phyloP scores from a whole-genome alignment of 768 basidiomycete genomes.

The Peribolospora kevripleyi region DNA sequence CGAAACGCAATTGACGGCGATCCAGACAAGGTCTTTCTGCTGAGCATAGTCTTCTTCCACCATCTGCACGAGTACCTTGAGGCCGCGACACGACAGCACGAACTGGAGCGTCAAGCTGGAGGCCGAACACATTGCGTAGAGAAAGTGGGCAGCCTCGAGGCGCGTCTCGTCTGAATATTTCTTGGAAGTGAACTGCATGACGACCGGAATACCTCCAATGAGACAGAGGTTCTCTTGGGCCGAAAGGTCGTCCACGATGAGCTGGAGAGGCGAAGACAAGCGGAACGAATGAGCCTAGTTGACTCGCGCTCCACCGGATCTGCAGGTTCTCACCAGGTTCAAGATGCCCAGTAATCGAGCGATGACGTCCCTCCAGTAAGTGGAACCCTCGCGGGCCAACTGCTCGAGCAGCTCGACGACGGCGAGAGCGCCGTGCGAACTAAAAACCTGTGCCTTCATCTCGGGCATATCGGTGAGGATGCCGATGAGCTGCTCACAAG shows the following conservation, averaged over 20 bases:
- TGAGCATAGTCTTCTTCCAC: constrained; percentile 85
- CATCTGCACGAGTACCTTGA: constrained; percentile 81
- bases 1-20: constrained; percentile 79
- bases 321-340: constrained; percentile 39
- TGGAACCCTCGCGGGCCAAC: constrained; percentile 16
- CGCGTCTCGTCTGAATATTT: constrained; percentile 81
- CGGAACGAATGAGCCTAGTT: not conserved
- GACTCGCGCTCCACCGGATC: not conserved
- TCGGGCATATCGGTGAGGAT: constrained; percentile 60
- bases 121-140: constrained; percentile 70
- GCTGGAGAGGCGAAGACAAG: constrained; percentile 13
- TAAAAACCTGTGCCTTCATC: constrained; percentile 67
- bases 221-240: constrained; percentile 79
- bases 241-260: constrained; percentile 42
- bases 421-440: constrained; percentile 81
- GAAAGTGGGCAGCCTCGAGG: constrained; percentile 83
- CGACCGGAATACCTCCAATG: constrained; percentile 64
- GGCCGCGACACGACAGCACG: constrained; percentile 23
- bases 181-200: constrained; percentile 90
- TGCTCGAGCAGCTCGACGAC: constrained; percentile 76
- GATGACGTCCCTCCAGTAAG: constrained; percentile 60
- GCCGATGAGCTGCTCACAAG: constrained; percentile 44
- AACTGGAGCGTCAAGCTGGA: constrained; percentile 22
- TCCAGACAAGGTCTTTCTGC: constrained; percentile 69
- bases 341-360: constrained; percentile 68